These are phyloP conservation scores for Linnemannia schmuckeri DNA, from an alignment of 192 early-diverging fungal species.

Conservation along the genomic window DNA sequence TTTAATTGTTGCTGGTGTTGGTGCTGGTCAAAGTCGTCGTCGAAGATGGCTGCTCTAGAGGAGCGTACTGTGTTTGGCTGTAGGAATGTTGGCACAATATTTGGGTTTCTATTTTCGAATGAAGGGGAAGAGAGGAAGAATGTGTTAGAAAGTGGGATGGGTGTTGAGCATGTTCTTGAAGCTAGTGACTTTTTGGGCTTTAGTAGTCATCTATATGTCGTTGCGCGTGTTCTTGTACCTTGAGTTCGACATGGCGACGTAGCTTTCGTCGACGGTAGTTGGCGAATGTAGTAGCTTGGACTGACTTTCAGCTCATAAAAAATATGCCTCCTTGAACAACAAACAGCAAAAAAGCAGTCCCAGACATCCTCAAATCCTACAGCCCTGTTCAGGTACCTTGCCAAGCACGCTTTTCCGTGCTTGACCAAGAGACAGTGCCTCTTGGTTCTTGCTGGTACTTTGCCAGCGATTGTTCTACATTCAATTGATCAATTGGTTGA, in stretches of 20 bases:
- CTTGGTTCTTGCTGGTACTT: too few species aligned
- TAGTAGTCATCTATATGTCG: not conserved
- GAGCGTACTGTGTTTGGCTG: conserved; percentile 42
- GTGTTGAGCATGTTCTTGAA: not conserved
- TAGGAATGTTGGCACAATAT: conserved; percentile 26
- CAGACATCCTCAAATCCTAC: too few species aligned
- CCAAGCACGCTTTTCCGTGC: too few species aligned
- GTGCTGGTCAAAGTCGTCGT: conserved; percentile 1
- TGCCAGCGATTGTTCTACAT: too few species aligned
- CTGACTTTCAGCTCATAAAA: not conserved
- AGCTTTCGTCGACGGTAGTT: not conserved
- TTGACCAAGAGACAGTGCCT: too few species aligned
- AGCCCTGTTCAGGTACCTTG: too few species aligned
- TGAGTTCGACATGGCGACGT: not conserved
- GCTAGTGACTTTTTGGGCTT: not conserved
- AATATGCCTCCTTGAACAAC: not conserved
- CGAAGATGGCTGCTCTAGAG: conserved; percentile 43
- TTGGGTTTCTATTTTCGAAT: conserved; percentile 4
- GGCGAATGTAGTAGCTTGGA: not conserved
- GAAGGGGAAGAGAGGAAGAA: not conserved
- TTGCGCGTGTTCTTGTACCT: not conserved
- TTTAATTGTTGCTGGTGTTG: not conserved
- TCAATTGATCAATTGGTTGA: too few species aligned
- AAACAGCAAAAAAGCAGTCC: not conserved
- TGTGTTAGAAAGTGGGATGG: not conserved